phyloP scores from a whole-genome alignment of 768 basidiomycete genomes.

The Rubroboletus satanas region DNA sequence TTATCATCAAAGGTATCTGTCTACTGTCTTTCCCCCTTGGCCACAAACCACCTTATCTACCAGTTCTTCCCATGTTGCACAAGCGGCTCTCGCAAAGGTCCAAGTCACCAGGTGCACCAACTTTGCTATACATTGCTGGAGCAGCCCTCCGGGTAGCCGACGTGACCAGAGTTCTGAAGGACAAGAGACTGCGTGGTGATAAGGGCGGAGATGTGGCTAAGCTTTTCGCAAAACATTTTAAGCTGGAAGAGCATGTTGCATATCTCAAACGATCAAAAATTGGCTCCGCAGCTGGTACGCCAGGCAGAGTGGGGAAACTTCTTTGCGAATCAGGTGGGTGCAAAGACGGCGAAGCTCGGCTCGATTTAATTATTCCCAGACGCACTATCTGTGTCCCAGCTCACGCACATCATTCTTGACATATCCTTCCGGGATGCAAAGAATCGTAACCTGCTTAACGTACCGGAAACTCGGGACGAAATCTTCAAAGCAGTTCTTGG shows the following conservation, averaged over 20 bases:
- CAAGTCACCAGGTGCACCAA: slow-evolving; percentile 79
- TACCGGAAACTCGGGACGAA: slow-evolving; percentile 81
- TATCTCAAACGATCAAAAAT: slow-evolving; percentile 85
- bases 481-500: slow-evolving; percentile 73
- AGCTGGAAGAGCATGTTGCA: slow-evolving; percentile 79
- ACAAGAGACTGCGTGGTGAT: slow-evolving; percentile 65
- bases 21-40: neutral
- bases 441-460: slow-evolving; percentile 70
- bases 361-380: slow-evolving; percentile 41
- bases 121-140: slow-evolving; percentile 76
- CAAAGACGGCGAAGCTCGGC: neutral
- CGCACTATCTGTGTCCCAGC: slow-evolving; percentile 63
- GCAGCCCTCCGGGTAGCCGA: slow-evolving; percentile 94
- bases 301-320: slow-evolving; percentile 85
- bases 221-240: slow-evolving; percentile 94
- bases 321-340: slow-evolving; percentile 62
- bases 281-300: slow-evolving; percentile 87
- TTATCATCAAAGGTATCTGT: slow-evolving; percentile 66
- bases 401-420: slow-evolving; percentile 84
- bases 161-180: slow-evolving; percentile 69
- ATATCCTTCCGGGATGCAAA: slow-evolving; percentile 71
- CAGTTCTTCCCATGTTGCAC: slow-evolving; percentile 65
- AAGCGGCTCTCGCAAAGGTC: slow-evolving; percentile 71
- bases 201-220: slow-evolving; percentile 93
- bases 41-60: neutral